Conservation (phyloP, 306 rosid species). For the Sicyos edulis region DNA sequence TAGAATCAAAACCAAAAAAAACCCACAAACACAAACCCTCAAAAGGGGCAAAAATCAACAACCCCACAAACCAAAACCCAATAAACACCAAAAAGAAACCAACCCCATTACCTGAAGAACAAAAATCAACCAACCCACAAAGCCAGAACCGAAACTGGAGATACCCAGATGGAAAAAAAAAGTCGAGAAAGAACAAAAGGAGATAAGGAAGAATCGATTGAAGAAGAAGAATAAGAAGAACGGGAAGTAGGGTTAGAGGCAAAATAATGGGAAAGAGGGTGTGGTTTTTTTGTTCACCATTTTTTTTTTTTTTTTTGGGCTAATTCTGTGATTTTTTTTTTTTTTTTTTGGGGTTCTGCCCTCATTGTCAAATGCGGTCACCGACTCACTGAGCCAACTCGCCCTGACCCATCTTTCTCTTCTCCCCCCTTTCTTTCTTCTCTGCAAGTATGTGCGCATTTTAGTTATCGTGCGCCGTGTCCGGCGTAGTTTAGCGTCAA, state of each 20-base stretch:
- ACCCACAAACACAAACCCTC: constrained; percentile 22
- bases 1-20: neutral
- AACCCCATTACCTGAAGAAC: constrained; percentile 30
- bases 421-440: neutral
- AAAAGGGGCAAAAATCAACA: neutral
- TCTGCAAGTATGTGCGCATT: constrained; percentile 52
- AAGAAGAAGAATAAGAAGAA: constrained; percentile 1
- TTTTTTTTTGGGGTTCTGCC: constrained; percentile 25
- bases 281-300: constrained; percentile 9
- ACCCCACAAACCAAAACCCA: constrained; percentile 12
- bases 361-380: constrained; percentile 25
- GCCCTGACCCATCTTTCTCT: constrained; percentile 22
- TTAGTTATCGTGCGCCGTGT: constrained; percentile 24
- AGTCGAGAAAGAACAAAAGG: neutral
- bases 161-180: constrained; percentile 12
- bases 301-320: too few relatives aligned
- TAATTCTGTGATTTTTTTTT: too few relatives aligned
- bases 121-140: constrained; percentile 13
- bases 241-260: constrained; percentile 31
- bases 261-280: constrained; percentile 22
- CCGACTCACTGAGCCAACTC: constrained; percentile 37
- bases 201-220: constrained; percentile 12
- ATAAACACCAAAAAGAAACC: neutral
- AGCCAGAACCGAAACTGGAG: constrained; percentile 1
- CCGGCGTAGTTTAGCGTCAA: neutral